Conservation (phyloP, 2,329 filamentous ascomycete genomes). For the Stachybotrys elegans region DNA sequence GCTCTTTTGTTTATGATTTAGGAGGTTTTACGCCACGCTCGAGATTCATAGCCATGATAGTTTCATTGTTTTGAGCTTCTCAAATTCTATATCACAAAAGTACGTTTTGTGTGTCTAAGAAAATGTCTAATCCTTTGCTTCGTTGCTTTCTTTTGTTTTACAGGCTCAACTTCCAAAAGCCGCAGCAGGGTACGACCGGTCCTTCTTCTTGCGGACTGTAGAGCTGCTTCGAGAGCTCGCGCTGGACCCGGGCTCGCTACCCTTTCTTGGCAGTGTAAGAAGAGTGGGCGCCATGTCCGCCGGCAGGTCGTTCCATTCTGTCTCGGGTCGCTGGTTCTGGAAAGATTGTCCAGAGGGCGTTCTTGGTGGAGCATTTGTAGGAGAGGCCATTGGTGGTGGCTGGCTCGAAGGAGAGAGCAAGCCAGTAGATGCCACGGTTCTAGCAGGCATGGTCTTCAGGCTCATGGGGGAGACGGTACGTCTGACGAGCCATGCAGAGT, state of each 20-base stretch:
- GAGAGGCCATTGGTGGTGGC: slow-evolving; percentile 18
- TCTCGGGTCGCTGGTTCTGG: slow-evolving; percentile 54
- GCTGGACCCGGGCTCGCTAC: slow-evolving; percentile 29
- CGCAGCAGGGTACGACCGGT: slow-evolving; percentile 57
- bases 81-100: too few species aligned
- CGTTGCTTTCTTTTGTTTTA: too few species aligned
- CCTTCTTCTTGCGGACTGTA: slow-evolving; percentile 49
- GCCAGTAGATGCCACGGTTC: slow-evolving; percentile 5
- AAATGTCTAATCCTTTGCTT: too few species aligned
- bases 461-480: slow-evolving; percentile 31
- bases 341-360: slow-evolving; percentile 39
- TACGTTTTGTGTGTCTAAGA: too few species aligned
- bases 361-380: slow-evolving; percentile 14
- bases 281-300: slow-evolving; percentile 47
- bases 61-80: too few species aligned
- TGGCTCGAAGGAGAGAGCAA: slow-evolving; percentile 23
- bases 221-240: slow-evolving; percentile 54
- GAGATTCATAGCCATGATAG: too few species aligned
- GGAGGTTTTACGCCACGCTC: too few species aligned
- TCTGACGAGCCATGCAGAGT: slow-evolving; percentile 56
- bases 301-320: slow-evolving; percentile 63
- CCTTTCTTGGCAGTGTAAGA: slow-evolving; percentile 20
- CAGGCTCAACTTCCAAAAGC: slow-evolving; percentile 46
- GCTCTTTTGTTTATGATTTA: too few species aligned
- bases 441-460: slow-evolving; percentile 13